Evolutionary conservation across 148 eudicot species (phyloP).

Genomic region (Cornus florida): DNA sequence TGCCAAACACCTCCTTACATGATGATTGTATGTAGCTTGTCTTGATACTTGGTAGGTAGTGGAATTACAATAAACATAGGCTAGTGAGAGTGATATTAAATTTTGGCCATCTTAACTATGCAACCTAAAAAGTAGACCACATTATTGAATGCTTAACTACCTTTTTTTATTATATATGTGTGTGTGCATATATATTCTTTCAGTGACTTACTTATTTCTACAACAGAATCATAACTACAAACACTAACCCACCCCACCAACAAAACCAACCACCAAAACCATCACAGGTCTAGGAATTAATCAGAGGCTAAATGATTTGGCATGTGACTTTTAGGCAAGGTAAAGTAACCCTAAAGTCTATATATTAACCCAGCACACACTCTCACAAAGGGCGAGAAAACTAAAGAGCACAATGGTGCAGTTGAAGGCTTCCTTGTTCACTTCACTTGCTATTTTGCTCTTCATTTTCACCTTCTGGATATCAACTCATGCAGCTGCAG

Average conservation of each 20-base stretch:
- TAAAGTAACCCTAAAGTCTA: not conserved
- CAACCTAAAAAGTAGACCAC: too few species aligned
- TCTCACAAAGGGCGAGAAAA: not conserved
- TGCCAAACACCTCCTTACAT: too few species aligned
- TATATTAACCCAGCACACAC: not conserved
- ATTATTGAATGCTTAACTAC: too few species aligned
- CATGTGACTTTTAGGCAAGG: not conserved
- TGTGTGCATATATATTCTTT: too few species aligned
- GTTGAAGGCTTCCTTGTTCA: conserved; percentile 9
- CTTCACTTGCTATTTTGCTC: conserved; percentile 5
- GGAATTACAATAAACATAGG: too few species aligned
- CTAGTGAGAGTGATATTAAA: too few species aligned
- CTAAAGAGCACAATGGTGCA: conserved; percentile 12
- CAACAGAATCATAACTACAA: not conserved
- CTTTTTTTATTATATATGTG: too few species aligned
- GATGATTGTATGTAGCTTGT: too few species aligned
- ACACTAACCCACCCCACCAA: not conserved
- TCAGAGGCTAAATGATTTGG: not conserved
- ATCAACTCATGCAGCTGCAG: not conserved
- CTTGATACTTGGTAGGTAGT: too few species aligned
- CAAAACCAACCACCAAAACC: not conserved
- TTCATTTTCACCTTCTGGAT: conserved; percentile 2
- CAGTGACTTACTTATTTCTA: not conserved
- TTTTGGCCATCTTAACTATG: too few species aligned
- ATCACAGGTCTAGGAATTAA: not conserved